These are phyloP conservation scores for Cladosporium sp. DNA, from an alignment of 2,329 filamentous ascomycete genomes.

Conservation along the genomic window DNA sequence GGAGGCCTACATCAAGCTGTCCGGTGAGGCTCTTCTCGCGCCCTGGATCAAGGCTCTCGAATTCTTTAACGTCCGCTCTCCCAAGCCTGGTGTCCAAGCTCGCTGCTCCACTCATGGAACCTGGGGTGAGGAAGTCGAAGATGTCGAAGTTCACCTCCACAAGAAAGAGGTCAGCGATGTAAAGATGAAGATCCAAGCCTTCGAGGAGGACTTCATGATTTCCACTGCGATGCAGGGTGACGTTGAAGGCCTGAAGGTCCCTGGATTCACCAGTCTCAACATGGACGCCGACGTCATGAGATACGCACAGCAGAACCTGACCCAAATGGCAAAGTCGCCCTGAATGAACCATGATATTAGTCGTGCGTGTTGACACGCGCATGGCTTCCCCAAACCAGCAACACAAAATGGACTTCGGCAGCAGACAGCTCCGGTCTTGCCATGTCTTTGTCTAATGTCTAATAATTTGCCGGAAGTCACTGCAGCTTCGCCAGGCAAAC, in stretches of 20 bases:
- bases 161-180: conserved; percentile 48
- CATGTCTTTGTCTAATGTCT: conserved; percentile 6
- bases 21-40: conserved; percentile 71
- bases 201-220: conserved; percentile 56
- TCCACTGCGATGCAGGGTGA: conserved; percentile 48
- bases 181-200: conserved; percentile 54
- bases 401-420: conserved; percentile 2
- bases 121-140: conserved; percentile 45
- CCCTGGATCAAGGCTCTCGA: conserved; percentile 68
- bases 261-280: conserved; percentile 29
- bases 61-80: conserved; percentile 60
- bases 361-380: neutral
- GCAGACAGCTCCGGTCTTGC: conserved; percentile 3
- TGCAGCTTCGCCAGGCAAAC: neutral
- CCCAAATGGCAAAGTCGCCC: neutral
- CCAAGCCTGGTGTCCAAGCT: conserved; percentile 40
- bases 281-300: conserved; percentile 28
- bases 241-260: conserved; percentile 26
- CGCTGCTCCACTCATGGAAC: conserved; percentile 41
- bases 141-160: conserved; percentile 49
- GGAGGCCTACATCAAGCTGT: conserved; percentile 80
- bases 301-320: conserved; percentile 23
- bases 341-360: neutral
- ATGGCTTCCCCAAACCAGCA: neutral
- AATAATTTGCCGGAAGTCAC: neutral